Percentiles rank a stretch among this genome's conserved stretches.
Evolutionary conservation across 306 rosid genomes (phyloP).

Genomic region (Luffa acutangula): DNA sequence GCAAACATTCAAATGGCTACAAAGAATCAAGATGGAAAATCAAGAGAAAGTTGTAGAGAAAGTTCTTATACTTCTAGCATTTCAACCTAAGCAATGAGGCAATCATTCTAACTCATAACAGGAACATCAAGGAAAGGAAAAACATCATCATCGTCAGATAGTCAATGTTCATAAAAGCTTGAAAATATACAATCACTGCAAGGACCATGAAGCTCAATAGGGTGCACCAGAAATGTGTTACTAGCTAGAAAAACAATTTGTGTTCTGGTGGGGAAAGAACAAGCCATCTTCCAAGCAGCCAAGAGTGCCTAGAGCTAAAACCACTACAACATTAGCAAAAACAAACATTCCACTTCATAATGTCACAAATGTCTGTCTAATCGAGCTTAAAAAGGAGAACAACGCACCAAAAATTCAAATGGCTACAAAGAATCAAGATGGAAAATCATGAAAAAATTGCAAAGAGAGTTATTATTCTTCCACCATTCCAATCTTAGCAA

Average conservation of each 20-base stretch:
- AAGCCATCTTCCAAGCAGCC: constrained; percentile 53
- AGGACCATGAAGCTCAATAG: constrained; percentile 52
- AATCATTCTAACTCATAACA: not conserved
- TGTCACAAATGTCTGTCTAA: not conserved
- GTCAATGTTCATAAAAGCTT: not conserved
- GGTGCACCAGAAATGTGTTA: constrained; percentile 43
- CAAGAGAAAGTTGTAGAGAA: not conserved
- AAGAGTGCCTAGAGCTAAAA: constrained; percentile 40
- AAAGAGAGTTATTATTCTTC: not conserved
- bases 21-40: not conserved
- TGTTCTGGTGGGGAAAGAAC: constrained; percentile 33
- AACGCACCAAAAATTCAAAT: not conserved
- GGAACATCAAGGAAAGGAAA: not conserved
- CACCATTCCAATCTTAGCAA: not conserved
- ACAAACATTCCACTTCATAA: not conserved
- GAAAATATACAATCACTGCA: constrained; percentile 17
- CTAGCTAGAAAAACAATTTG: constrained; percentile 36
- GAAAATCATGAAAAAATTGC: not conserved
- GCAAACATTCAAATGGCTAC: not conserved
- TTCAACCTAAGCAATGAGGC: not conserved
- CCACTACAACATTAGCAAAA: not conserved
- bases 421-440: not conserved
- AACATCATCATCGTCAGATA: not conserved
- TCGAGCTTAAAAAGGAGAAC: not conserved
- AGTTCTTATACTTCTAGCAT: not conserved